Evolutionary conservation across 805 yeast genomes (phyloP).

Genomic region (Ogataea corticis): DNA sequence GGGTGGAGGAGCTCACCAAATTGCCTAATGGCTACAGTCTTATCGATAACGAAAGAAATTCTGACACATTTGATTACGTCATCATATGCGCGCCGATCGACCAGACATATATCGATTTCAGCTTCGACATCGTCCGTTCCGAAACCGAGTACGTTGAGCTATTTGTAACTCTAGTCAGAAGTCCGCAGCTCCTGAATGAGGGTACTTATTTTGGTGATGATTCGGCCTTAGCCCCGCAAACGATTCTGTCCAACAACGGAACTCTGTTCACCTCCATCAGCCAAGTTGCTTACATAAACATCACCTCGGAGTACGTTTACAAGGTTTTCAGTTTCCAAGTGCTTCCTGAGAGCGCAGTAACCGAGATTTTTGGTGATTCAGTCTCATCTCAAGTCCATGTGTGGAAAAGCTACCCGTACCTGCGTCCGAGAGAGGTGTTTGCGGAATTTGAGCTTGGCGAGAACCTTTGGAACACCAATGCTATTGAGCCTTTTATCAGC

Average conservation of each 20-base stretch:
- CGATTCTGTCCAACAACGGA: constrained; percentile 28
- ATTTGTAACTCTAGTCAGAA: constrained; percentile 32
- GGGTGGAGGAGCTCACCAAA: constrained; percentile 28
- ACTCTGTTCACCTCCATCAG: constrained; percentile 38
- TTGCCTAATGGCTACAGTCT: constrained; percentile 3
- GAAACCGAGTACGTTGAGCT: constrained; percentile 18
- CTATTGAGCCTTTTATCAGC: constrained; percentile 47
- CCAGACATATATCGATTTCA: constrained; percentile 29
- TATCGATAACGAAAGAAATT: constrained; percentile 1
- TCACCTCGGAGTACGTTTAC: constrained; percentile 37
- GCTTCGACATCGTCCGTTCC: constrained; percentile 9
- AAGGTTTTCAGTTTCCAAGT: constrained; percentile 45
- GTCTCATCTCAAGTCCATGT: constrained; percentile 33
- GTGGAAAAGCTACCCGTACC: constrained; percentile 48
- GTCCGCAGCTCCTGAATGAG: constrained; percentile 14
- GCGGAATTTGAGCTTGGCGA: constrained; percentile 15
- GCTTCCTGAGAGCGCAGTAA: too few species aligned
- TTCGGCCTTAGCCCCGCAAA: constrained; percentile 26
- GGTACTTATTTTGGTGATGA: constrained; percentile 15
- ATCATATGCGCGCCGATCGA: constrained; percentile 45
- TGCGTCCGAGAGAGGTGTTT: constrained; percentile 33
- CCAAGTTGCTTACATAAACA: constrained; percentile 30
- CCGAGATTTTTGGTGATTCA: constrained; percentile 26
- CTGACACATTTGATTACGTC: constrained; percentile 40
- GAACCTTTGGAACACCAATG: constrained; percentile 43